Evolutionary conservation across 805 yeast species (phyloP), one percentile per base, ranked within the genome.

Genomic region (Wickerhamiella nectarea): DNA sequence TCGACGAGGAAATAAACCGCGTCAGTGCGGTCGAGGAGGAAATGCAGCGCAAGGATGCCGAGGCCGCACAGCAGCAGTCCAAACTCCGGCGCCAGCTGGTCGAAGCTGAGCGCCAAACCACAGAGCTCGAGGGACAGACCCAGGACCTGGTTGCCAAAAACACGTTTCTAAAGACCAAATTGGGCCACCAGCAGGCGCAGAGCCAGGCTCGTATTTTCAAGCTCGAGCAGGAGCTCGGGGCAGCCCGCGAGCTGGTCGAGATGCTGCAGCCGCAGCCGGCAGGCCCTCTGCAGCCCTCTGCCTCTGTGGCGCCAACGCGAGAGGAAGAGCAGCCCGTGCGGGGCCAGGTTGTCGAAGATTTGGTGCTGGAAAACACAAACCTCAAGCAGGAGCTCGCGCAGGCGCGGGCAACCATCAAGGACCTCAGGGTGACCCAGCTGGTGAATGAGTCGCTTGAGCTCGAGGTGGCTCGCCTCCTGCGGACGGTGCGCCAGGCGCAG

Each of bases 231-330:
- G 15, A 21, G n/a, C n/a, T 20, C 12, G 26, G 14, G 25, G 38
- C 24, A 8, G 24, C 24, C 8, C 24, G 24, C 8, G 24, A 21
- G 24, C 24, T 36, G 20, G 21, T 11, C 14, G 39, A 36, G 15
- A 26, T 20, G 33, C 20, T 36, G 14, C 7, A 14, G 12, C 20
- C 9, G 9, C 24, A n/a, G 8, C 38, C 20, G 19, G 24, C n/a
- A 14, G 25, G 20, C 25, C 26, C 34, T 31, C 14, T 10, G 34
- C 14, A 11, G 34, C 63, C 91, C 91, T 63, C 91, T 97, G 21
- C 91, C 79, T 41, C 91, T 69, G n/a, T n/a, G n/a, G n/a, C n/a
- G n/a, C n/a, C 43, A 98, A 97, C 61, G 98, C 97, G 28, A 8
- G 28, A 9, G 3, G 36, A 14, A 10, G 26, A 15, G 24, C 24